Conservation (phyloP, 1,284 basidiomycete species). For the Tranzscheliella williamsii region DNA sequence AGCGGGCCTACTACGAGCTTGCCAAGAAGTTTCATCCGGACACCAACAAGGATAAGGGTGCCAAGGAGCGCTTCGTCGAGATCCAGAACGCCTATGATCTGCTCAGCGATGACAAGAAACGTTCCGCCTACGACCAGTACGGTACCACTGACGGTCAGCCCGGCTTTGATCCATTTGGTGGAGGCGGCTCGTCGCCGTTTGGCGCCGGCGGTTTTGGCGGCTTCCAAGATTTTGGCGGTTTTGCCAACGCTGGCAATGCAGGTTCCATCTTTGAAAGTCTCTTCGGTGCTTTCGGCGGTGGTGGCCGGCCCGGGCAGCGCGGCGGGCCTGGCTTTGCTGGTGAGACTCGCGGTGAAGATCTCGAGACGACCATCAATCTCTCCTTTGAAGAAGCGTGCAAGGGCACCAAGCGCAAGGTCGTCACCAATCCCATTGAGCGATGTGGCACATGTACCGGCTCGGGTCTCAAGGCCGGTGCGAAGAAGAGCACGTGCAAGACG, state of each 20-base stretch:
- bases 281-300: conserved; percentile 69
- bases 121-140: conserved; percentile 88
- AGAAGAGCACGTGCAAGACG: conserved; percentile 76
- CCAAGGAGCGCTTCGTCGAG: conserved; percentile 91
- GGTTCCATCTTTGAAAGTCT: conserved; percentile 77
- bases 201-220: conserved; percentile 72
- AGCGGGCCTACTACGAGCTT: conserved; percentile 96
- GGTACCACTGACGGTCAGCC: conserved; percentile 90
- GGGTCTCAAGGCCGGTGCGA: conserved; percentile 84
- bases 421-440: conserved; percentile 78
- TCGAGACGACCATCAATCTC: conserved; percentile 77
- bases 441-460: conserved; percentile 83
- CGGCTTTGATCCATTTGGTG: conserved; percentile 76
- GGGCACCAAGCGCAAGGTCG: conserved; percentile 78
- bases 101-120: conserved; percentile 83
- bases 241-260: conserved; percentile 64
- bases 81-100: conserved; percentile 98
- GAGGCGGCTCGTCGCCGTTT: conserved; percentile 66
- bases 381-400: conserved; percentile 91
- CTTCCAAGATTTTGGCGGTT: conserved; percentile 61
- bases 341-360: conserved; percentile 76
- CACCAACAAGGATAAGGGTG: conserved; percentile 87
- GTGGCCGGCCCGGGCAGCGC: conserved; percentile 35
- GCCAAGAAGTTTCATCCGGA: conserved; percentile 98
- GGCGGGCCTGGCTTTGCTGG: conserved; percentile 63